phyloP scores from a whole-genome alignment of 2,329 filamentous ascomycete species.

The Raffaelea ambrosiae region DNA sequence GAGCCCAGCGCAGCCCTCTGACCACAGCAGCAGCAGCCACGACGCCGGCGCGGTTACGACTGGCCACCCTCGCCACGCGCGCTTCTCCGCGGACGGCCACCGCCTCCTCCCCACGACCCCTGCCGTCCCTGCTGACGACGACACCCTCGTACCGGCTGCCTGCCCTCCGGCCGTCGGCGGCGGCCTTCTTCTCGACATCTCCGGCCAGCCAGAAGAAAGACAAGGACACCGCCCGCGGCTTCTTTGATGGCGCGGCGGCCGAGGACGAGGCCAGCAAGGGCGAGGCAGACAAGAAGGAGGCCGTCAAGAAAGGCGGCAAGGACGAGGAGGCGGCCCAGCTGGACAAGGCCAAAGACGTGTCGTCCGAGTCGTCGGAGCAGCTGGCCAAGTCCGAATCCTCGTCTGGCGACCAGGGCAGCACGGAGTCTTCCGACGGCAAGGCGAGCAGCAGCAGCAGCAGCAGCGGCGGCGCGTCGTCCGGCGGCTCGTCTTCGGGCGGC shows the following conservation, averaged over 20 bases:
- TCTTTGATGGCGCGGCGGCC: constrained; percentile 12
- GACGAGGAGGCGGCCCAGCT: not conserved
- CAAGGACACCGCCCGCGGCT: constrained; percentile 14
- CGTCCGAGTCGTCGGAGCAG: constrained; percentile 32
- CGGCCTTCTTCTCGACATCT: constrained; percentile 11
- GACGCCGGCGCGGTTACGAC: constrained; percentile 1
- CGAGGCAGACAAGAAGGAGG: constrained; percentile 5
- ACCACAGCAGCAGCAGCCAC: constrained; percentile 1
- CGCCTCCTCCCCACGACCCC: not conserved
- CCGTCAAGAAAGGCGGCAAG: not conserved
- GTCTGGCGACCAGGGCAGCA: constrained; percentile 23
- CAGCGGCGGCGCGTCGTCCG: constrained; percentile 51
- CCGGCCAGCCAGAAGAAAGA: constrained; percentile 11
- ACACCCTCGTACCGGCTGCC: not conserved
- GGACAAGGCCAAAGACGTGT: constrained; percentile 2
- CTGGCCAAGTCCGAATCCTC: constrained; percentile 28
- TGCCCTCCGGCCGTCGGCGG: not conserved
- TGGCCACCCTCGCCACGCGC: constrained; percentile 3
- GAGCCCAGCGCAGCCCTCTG: constrained; percentile 5
- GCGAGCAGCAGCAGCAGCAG: constrained; percentile 18
- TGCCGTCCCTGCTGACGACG: not conserved
- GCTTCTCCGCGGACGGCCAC: not conserved
- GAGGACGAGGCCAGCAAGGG: constrained; percentile 11
- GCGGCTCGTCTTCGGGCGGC: constrained; percentile 35
- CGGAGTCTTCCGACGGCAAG: constrained; percentile 44